Evolutionary conservation across 2,329 filamentous ascomycete species (phyloP), one percentile per base, ranked within the genome.

Genomic region (Penicillium sp.): DNA sequence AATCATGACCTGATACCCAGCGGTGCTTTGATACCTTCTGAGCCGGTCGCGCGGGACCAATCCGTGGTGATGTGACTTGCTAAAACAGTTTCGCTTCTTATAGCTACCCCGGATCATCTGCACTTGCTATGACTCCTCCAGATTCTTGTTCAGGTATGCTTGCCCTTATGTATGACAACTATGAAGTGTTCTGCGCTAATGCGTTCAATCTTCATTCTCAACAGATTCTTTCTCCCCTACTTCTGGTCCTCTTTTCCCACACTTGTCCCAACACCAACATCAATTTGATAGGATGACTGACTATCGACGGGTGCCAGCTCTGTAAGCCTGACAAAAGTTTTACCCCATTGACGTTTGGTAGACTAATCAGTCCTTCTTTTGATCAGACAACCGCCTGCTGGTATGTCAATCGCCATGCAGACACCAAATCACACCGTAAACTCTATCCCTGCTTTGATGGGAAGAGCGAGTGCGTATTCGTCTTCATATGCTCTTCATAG

Each of bases 121-220:
- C 78, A 62, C 77, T 83, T 63, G 78, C 83, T 55, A 73, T 78
- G 70, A 77, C 73, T 61, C 74, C 77, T 48, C 66, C 74, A 49
- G 82, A 85, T 72, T 82, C 82, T 56, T 81, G 79, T 52, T 80
- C 78, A 52, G 82, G 81, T 66, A 83, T 79, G 60, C 78, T 77
- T 64, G 80, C 26, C 16, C 28, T 48, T 33, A 28, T 42, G 16
- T 34, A 34, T 10, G 4, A 10, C 6, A 43, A 23, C 24, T 31
- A 42, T 51, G 33, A 31, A 23, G 23, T 28, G 24, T 24, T 37
- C 31, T 19, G 31, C 18, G 48, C 51, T 54, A 46, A 72, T 58
- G 58, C 63, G 56, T 60, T 58, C 39, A 57, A 49, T 43, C 48
- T 60, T 58, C 39, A 57, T 50, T 43, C 48, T 58, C 28, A 46